These are phyloP conservation scores for Xylaria sp. DNA, from an alignment of 495 filamentous ascomycete species.

Conservation along the genomic window DNA sequence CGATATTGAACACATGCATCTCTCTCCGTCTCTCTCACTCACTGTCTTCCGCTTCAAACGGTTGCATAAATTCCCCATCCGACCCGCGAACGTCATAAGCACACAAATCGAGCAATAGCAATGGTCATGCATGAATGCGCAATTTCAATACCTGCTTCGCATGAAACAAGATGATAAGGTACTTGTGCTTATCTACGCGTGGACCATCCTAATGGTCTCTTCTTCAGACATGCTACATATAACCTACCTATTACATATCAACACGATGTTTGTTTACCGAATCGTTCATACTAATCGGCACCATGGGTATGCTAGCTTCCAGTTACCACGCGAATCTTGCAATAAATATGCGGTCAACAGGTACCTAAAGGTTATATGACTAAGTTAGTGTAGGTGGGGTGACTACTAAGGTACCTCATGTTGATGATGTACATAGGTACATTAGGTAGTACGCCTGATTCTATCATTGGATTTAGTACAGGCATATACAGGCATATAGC, in stretches of 20 bases:
- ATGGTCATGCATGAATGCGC: constrained; percentile 12
- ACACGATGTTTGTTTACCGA: not conserved
- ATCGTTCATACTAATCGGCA: not conserved
- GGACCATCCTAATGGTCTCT: not conserved
- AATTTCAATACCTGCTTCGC: constrained; percentile 3
- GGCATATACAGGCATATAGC: not conserved
- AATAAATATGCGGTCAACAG: no score
- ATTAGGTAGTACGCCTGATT: not conserved
- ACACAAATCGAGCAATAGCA: not conserved
- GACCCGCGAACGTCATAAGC: not conserved
- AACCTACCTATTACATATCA: not conserved
- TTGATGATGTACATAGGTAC: no score
- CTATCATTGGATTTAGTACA: not conserved
- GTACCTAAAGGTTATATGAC: constrained; percentile 3
- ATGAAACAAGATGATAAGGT: constrained; percentile 12
- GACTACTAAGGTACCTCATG: no score
- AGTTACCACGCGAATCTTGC: not conserved
- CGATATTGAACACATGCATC: not conserved
- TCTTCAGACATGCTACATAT: not conserved
- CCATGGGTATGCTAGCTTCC: constrained; percentile 2
- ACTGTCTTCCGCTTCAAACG: not conserved
- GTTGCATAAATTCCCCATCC: not conserved
- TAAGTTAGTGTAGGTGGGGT: no score
- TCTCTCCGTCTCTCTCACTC: not conserved
- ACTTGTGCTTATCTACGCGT: not conserved